Base-by-base conservation (phyloP, 148 eudicot genomes). In the Vaccinium vitisidaea region DNA sequence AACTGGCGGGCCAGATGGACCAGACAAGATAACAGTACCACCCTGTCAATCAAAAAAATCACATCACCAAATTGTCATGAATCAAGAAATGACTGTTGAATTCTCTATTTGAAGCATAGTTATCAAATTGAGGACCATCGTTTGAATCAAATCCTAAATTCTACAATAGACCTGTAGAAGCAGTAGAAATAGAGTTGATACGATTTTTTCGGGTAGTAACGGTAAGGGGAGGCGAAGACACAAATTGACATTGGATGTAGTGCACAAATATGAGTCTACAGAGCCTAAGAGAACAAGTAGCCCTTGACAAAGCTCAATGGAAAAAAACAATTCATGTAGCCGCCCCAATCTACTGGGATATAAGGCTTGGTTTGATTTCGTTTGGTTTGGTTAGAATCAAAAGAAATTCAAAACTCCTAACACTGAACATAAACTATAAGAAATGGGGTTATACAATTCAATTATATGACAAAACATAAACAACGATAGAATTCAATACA, bases 1-100 rank as follows among this genome's bases (percentile, higher is more conserved):
- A 87, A 95, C 93, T 56, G 99, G 98, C 53, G 99, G 96, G 25
- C 98, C 98, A 48, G 94, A 92, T 39, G 98, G 95, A 83, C 99
- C 99, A 88, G 98, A 97, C 85, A 97, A 90, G 56, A 97, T 93
- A 75, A 97, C 99, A 81, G 98, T 94, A 36, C 86, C 91, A 73
- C 99, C 99, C 99, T 97, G 95, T 30, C 71, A 80, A 89, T 52
- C 80, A 84, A 70, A 86, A 86, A 85, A 75, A 84, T 25, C 76
- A 77, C 43, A 67, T 75, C 83, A 79, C 55, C 65, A 25, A 74
- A 58, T 19, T 75, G 32, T 58, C n/a, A 58, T 85, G 15, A 85
- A 76, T 46, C 30, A 76, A 80, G 8, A 80, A 18, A 84, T 79
- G 61, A 65, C 3, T 9, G 48, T 23, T 30, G 8, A 69, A 16